phyloP scores from a whole-genome alignment of 495 filamentous ascomycete genomes.

The Schizothecium vesticola region DNA sequence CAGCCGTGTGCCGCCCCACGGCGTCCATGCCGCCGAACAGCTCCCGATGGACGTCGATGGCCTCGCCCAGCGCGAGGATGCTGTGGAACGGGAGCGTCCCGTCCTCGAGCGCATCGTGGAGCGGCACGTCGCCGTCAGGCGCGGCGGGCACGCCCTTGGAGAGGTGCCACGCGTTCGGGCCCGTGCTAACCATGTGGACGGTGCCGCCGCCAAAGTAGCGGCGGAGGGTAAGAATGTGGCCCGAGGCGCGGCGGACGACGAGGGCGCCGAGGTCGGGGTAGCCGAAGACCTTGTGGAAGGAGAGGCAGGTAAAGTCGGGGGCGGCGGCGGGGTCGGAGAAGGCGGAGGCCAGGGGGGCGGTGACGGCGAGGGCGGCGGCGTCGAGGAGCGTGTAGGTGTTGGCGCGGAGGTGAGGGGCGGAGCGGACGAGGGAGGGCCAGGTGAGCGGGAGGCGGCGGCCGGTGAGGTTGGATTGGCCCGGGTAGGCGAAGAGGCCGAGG shows the following conservation, averaged over 20 bases:
- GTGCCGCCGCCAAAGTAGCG: slow-evolving; percentile 77
- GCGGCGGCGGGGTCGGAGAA: slow-evolving; percentile 53
- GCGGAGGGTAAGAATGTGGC: slow-evolving; percentile 55
- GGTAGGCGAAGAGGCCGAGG: slow-evolving; percentile 65
- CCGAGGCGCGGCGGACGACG: slow-evolving; percentile 58
- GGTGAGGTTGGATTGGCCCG: slow-evolving; percentile 76
- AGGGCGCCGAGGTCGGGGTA: slow-evolving; percentile 72
- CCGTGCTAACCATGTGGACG: slow-evolving; percentile 60
- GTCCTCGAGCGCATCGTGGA: slow-evolving; percentile 70
- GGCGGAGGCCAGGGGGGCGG: slow-evolving; percentile 50
- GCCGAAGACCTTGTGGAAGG: slow-evolving; percentile 80
- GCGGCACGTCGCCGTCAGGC: neutral
- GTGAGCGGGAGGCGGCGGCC: slow-evolving; percentile 59
- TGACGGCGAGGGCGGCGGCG: slow-evolving; percentile 67
- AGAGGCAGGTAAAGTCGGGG: slow-evolving; percentile 67
- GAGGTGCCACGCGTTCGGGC: slow-evolving; percentile 58
- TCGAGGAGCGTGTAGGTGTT: slow-evolving; percentile 64
- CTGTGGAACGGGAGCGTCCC: slow-evolving; percentile 75
- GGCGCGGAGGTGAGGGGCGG: neutral
- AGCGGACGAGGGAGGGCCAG: slow-evolving; percentile 31
- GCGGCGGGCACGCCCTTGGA: slow-evolving; percentile 44
- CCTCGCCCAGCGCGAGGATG: slow-evolving; percentile 65
- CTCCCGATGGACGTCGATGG: slow-evolving; percentile 57
- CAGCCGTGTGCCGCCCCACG: slow-evolving; percentile 59
- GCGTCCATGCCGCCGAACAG: slow-evolving; percentile 58